Percentiles rank a stretch among this genome's conserved stretches.
These are phyloP conservation scores for Trichoderma endophyticum DNA, from an alignment of 2,329 filamentous ascomycete genomes.

Conservation along the genomic window DNA sequence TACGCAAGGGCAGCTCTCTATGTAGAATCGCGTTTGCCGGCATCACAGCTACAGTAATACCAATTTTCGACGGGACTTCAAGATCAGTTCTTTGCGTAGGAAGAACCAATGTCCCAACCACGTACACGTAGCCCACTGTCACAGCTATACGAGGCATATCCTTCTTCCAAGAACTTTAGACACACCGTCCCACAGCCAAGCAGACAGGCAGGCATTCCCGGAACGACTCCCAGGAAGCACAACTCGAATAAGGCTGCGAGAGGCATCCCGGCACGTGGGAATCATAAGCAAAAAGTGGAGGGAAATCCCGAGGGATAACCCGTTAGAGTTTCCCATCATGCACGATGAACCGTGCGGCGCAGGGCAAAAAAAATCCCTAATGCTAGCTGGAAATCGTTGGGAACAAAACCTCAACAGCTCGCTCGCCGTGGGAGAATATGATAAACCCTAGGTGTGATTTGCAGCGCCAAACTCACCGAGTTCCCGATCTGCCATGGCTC, in stretches of 20 bases:
- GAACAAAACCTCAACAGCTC: background rate
- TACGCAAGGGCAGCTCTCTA: background rate
- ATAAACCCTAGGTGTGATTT: background rate
- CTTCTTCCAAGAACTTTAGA: background rate
- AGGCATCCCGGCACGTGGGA: background rate
- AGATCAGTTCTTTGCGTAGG: background rate
- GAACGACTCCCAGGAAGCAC: background rate
- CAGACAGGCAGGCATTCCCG: background rate
- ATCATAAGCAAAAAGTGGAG: background rate
- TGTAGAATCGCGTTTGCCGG: background rate
- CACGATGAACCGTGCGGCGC: constrained; percentile 6
- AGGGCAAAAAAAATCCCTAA: background rate
- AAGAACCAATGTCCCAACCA: background rate
- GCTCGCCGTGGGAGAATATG: background rate
- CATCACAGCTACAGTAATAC: background rate
- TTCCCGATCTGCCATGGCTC: background rate
- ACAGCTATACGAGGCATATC: background rate
- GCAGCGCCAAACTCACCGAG: background rate
- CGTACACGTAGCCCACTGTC: background rate
- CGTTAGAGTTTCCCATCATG: background rate
- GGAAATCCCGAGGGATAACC: background rate
- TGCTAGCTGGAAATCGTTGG: background rate
- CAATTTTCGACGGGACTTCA: background rate
- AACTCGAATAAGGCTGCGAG: background rate
- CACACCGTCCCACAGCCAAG: background rate